Percentiles rank a stretch among this genome's conserved stretches.
Evolutionary conservation across 2,329 filamentous ascomycete genomes (phyloP).

Genomic region (Emergomyces orientalis): DNA sequence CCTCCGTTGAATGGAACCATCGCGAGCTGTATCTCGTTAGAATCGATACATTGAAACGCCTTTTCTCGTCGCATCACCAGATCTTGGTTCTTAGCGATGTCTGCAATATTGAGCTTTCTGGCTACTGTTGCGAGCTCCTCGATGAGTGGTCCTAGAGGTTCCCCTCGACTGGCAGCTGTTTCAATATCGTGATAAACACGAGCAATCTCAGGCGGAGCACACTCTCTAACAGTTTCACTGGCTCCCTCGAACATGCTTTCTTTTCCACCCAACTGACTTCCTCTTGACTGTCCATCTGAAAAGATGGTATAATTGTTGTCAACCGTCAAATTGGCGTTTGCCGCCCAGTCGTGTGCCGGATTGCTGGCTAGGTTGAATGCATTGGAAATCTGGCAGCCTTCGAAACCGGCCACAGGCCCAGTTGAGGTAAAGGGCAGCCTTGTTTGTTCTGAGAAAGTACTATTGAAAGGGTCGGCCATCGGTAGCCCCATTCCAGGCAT

Average conservation of each 20-base stretch:
- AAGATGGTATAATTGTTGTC: background rate
- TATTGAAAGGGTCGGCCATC: background rate
- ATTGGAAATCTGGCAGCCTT: background rate
- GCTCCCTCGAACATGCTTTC: background rate
- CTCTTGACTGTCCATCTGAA: background rate
- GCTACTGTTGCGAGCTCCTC: conserved; percentile 20
- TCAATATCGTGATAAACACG: conserved; percentile 26
- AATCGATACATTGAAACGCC: background rate
- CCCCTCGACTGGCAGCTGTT: conserved; percentile 22
- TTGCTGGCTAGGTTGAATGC: background rate
- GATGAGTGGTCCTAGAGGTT: conserved; percentile 23
- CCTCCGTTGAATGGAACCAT: background rate
- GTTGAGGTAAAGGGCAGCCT: background rate
- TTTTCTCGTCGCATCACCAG: background rate
- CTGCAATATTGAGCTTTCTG: conserved; percentile 10
- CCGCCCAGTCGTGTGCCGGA: background rate
- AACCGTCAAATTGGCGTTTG: background rate
- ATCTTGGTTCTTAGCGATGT: background rate
- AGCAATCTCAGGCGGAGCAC: conserved; percentile 19
- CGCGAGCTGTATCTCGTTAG: background rate
- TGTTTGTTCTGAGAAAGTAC: background rate
- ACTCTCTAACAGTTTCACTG: conserved; percentile 11
- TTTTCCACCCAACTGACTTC: background rate
- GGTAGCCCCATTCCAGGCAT: background rate
- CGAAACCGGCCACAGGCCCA: background rate